phyloP scores from a whole-genome alignment of 177 flowering plant species.

The Vitis hybrid region DNA sequence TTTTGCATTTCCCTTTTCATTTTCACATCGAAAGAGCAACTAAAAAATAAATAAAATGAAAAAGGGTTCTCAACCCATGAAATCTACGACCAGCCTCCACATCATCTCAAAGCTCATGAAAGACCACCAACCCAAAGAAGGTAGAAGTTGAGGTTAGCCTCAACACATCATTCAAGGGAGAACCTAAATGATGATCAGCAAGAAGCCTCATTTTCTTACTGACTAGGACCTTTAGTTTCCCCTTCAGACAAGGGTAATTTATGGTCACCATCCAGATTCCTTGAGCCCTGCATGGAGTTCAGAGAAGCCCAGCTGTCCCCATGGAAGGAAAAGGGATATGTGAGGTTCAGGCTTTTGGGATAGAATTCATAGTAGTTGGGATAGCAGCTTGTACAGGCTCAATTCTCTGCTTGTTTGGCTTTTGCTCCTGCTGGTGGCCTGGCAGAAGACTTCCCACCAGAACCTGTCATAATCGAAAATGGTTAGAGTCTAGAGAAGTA shows the following conservation, averaged over 20 bases:
- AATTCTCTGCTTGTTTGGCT: slow-evolving; percentile 44
- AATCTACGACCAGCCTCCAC: no score
- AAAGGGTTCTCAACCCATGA: no score
- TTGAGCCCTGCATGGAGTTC: slow-evolving; percentile 21
- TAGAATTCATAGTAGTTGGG: slow-evolving; percentile 11
- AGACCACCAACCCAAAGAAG: no score
- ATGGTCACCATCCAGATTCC: slow-evolving; percentile 16
- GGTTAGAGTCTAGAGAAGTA: background rate
- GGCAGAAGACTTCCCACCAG: slow-evolving; percentile 56
- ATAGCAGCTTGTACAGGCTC: slow-evolving; percentile 18
- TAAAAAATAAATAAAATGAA: no score
- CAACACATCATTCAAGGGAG: no score
- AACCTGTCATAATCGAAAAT: slow-evolving; percentile 33
- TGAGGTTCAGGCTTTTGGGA: slow-evolving; percentile 24
- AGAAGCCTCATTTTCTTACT: background rate
- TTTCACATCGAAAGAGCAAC: no score
- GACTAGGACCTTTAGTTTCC: slow-evolving; percentile 32
- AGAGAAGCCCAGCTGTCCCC: slow-evolving; percentile 30
- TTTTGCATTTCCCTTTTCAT: no score
- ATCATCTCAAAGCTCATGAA: no score
- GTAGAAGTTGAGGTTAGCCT: no score
- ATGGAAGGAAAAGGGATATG: slow-evolving; percentile 22
- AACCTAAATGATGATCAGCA: no score
- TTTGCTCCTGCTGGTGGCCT: slow-evolving; percentile 51
- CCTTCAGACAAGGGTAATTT: slow-evolving; percentile 22